Evolutionary conservation across 2,329 filamentous ascomycete species (phyloP).

Genomic region (Seiridium unicorne): DNA sequence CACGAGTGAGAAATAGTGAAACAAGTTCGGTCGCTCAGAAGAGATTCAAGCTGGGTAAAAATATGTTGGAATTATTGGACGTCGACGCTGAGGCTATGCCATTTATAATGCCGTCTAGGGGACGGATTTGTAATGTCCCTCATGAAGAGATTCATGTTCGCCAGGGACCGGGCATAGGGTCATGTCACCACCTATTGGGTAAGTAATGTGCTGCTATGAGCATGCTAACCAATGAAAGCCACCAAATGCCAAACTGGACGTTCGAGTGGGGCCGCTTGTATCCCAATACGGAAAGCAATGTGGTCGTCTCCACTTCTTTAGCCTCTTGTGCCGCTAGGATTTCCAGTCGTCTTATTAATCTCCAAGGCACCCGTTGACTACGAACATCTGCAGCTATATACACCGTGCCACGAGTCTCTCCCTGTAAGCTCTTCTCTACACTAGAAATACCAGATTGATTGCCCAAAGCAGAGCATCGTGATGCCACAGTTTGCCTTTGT

Average conservation of each 20-base stretch:
- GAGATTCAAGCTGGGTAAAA: background rate
- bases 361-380: background rate
- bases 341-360: background rate
- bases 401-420: background rate
- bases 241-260: background rate
- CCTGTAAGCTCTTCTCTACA: background rate
- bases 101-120: background rate
- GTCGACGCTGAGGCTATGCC: background rate
- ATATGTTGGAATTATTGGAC: background rate
- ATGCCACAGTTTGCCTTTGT: background rate
- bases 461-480: background rate
- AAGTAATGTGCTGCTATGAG: background rate
- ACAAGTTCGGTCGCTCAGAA: background rate
- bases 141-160: no score
- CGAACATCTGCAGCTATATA: background rate
- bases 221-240: background rate
- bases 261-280: background rate
- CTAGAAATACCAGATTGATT: background rate
- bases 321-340: background rate
- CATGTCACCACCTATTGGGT: no score
- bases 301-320: background rate
- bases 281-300: background rate
- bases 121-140: background rate
- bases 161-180: no score
- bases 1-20: background rate